Percentiles rank a stretch among this genome's conserved stretches.
These are phyloP conservation scores for Aspergillus oerlinghausenensis DNA, from an alignment of 2,329 filamentous ascomycete genomes.

Conservation along the genomic window DNA sequence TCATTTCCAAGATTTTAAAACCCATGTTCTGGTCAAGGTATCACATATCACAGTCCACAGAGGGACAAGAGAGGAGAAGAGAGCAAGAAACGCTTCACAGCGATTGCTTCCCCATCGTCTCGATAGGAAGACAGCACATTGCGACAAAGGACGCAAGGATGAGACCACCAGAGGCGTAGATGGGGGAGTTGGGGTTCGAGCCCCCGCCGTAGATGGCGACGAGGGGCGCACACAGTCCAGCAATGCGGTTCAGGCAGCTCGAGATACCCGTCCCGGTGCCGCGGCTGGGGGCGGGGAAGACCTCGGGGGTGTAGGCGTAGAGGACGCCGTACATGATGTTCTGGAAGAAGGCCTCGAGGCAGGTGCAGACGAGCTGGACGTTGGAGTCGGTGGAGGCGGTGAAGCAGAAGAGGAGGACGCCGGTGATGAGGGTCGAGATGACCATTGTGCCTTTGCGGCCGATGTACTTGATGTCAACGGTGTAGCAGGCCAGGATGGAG, in stretches of 20 bases:
- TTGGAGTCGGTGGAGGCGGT: slow-evolving; percentile 46
- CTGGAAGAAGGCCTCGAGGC: slow-evolving; percentile 54
- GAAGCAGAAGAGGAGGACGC: slow-evolving; percentile 53
- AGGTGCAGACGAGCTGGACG: slow-evolving; percentile 50
- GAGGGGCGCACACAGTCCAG: slow-evolving; percentile 42
- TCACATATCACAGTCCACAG: not conserved
- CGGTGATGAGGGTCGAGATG: slow-evolving; percentile 48
- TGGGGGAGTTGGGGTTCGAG: slow-evolving; percentile 38
- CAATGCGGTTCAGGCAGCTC: slow-evolving; percentile 43
- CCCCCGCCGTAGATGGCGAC: slow-evolving; percentile 40
- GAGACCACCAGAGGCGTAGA: slow-evolving; percentile 43
- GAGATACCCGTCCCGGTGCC: slow-evolving; percentile 52
- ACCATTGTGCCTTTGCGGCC: slow-evolving; percentile 56
- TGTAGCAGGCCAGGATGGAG: slow-evolving; percentile 67
- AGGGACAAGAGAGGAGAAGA: too few species aligned
- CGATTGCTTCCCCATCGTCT: slow-evolving; percentile 42
- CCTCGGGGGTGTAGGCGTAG: slow-evolving; percentile 57
- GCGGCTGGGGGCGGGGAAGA: slow-evolving; percentile 52
- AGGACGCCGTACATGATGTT: slow-evolving; percentile 55
- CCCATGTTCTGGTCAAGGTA: not conserved
- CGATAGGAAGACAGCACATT: slow-evolving; percentile 44
- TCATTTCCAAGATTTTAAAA: too few species aligned
- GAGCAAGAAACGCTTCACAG: slow-evolving; percentile 23
- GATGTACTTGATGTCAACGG: slow-evolving; percentile 64
- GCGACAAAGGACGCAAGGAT: slow-evolving; percentile 44